A percentile compares a stretch with the other conserved stretches of the same genome.
These are phyloP conservation scores for Rubia occidens DNA, from an alignment of 305 asterid genomes.

Conservation along the genomic window DNA sequence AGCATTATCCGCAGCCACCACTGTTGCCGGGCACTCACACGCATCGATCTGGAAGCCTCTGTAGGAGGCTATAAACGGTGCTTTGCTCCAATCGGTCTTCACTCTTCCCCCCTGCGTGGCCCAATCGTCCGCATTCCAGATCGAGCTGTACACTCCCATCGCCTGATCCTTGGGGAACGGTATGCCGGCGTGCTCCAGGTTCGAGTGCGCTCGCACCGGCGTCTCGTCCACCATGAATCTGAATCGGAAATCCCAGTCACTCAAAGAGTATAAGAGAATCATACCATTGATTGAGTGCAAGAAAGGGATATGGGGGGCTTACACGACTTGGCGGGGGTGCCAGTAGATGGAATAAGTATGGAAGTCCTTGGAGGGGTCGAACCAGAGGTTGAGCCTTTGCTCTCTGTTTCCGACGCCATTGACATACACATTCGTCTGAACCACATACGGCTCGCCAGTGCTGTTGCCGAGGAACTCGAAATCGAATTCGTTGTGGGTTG, in stretches of 20 bases:
- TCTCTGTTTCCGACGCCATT: conserved; percentile 90
- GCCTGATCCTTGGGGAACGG: conserved; percentile 83
- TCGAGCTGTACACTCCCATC: conserved; percentile 86
- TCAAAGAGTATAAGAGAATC: not conserved
- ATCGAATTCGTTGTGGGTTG: conserved; percentile 78
- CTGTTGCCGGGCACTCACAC: conserved; percentile 43
- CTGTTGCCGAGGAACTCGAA: conserved; percentile 80
- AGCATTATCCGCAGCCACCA: conserved; percentile 36
- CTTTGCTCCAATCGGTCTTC: conserved; percentile 82
- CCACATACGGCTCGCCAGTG: conserved; percentile 74
- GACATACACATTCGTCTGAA: conserved; percentile 75
- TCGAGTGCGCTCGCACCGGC: conserved; percentile 70
- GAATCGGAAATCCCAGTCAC: conserved; percentile 6
- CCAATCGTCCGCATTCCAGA: conserved; percentile 97
- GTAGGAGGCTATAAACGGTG: conserved; percentile 72
- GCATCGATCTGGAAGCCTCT: conserved; percentile 56
- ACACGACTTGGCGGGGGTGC: conserved; percentile 89
- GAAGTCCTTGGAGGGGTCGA: conserved; percentile 75
- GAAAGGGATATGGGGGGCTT: conserved; percentile 29
- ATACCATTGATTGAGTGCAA: not conserved
- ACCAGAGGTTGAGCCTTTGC: conserved; percentile 81
- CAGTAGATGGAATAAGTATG: conserved; percentile 70
- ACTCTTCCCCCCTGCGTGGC: conserved; percentile 88
- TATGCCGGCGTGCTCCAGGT: conserved; percentile 69
- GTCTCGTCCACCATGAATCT: conserved; percentile 85